Conservation (phyloP, 768 basidiomycete species). For the Pleurotus giganteus region DNA sequence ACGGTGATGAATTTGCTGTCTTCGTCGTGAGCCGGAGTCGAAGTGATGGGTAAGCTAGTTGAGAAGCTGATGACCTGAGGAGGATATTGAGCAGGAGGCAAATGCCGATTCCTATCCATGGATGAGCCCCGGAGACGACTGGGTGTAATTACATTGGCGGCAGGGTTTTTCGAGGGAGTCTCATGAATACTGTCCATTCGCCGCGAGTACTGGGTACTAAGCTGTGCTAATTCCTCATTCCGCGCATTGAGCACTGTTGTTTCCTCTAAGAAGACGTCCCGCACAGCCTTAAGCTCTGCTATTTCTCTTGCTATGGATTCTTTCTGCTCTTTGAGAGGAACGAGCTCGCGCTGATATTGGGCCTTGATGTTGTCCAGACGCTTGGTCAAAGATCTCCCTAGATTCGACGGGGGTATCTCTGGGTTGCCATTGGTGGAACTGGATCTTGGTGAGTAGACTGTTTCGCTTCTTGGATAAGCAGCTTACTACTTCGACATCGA, state of each 20-base stretch:
- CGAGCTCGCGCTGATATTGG: constrained; percentile 85
- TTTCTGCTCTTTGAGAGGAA: constrained; percentile 79
- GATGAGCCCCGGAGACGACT: constrained; percentile 6
- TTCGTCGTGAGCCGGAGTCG: constrained; percentile 51
- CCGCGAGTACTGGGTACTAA: constrained; percentile 79
- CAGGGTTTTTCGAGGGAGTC: constrained; percentile 25
- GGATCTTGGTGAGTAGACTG: constrained; percentile 12
- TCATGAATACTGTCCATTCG: constrained; percentile 63
- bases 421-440: constrained; percentile 27
- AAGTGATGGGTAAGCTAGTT: constrained; percentile 29
- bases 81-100: constrained; percentile 18
- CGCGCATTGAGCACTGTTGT: constrained; percentile 85
- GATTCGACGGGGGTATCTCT: constrained; percentile 40
- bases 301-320: constrained; percentile 81
- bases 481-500: constrained; percentile 69
- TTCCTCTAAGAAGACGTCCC: constrained; percentile 89
- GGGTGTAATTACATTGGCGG: constrained; percentile 11
- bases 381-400: constrained; percentile 73
- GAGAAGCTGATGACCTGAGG: constrained; percentile 42
- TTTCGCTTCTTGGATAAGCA: neutral
- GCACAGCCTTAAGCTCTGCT: constrained; percentile 78
- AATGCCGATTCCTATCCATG: constrained; percentile 17
- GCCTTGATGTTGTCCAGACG: constrained; percentile 85
- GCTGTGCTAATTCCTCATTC: constrained; percentile 90
- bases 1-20: constrained; percentile 30